These are phyloP conservation scores for Lavandula angustifolia DNA, from an alignment of 257 asterid species.

Conservation along the genomic window DNA sequence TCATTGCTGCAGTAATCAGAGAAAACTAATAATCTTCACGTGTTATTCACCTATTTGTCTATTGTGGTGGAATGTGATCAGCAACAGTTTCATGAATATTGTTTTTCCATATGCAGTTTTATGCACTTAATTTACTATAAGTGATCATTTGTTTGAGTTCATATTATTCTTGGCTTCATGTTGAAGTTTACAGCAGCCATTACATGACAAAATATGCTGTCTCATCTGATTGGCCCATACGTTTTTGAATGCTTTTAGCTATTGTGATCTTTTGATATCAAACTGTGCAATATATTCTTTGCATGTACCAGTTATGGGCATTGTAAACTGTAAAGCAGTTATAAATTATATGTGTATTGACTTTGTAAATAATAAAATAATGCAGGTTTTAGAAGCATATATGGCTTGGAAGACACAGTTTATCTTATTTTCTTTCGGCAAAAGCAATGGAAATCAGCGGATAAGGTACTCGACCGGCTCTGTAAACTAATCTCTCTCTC, in stretches of 20 bases:
- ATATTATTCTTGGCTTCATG: neutral
- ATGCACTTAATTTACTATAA: too few species aligned
- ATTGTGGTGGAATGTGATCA: neutral
- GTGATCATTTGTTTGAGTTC: neutral
- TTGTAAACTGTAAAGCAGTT: neutral
- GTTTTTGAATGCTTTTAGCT: conserved; percentile 13
- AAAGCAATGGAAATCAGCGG: conserved; percentile 41
- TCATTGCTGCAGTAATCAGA: conserved; percentile 13
- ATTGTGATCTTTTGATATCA: conserved; percentile 2
- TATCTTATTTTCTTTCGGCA: conserved; percentile 37
- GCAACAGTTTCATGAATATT: neutral
- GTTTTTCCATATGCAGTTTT: neutral
- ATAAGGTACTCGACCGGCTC: conserved; percentile 33
- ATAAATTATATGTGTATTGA: neutral
- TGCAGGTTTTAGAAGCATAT: conserved; percentile 28
- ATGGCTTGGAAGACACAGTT: conserved; percentile 23
- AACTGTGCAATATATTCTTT: neutral
- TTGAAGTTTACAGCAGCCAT: neutral
- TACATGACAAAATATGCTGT: neutral
- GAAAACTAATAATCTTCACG: conserved; percentile 15
- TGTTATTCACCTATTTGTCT: conserved; percentile 19
- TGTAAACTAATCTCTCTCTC: conserved; percentile 21
- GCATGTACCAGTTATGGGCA: conserved; percentile 20
- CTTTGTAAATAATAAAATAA: neutral
- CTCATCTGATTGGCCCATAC: too few species aligned